Evolutionary conservation across 164 flowering plant species (phyloP), one percentile per base, ranked within the genome.

Genomic region (Stephania cephalantha): DNA sequence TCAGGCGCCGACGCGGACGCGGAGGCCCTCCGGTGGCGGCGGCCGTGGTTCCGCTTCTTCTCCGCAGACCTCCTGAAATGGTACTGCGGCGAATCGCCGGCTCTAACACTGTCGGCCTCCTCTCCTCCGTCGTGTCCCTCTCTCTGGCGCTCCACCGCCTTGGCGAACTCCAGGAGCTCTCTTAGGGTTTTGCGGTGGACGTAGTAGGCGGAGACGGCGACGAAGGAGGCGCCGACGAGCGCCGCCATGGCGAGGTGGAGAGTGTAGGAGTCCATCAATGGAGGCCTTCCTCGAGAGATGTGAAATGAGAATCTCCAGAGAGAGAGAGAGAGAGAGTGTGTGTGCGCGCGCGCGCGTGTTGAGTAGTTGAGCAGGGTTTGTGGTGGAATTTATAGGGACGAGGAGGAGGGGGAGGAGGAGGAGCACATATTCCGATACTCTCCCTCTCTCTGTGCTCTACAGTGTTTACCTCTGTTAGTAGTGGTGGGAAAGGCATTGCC

Each of bases 191-290:
- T 89, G 13, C 66, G 78, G 86, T 94, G 95, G 93, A 94, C 90
- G 74, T 84, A 89, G 81, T 90, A 94, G 0, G 94, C 97, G 9
- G 98, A 92, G 1, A 94, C 91, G 0, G 96, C 97, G 53, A 94
- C 96, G 42, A 92, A 74, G 0, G 97, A 92, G 10, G 96, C 98
- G 50, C 97, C 97, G 2, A 90, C 85, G 9, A 94, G 83, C 18
- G 97, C 97, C 83, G 98, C 98, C 91, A 94, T 79, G 71, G 96
- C 98, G 48, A 94, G 83, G 76, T 92, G 93, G 18, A 90, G 31
- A 53, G 93, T 69, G 50, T 90, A 87, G 9, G 85, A 12, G 20
- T 94, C 98, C 98, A 94, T 91, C 11, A 10, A 73, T 69, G 10
- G 64, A 61, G 66, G 42, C 4, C 42, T 4, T 35, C 42, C 42